Evolutionary conservation across 169 alveolate species (phyloP), one percentile per base, ranked within the genome.

Genomic region (Perkinsus chesapeaki): DNA sequence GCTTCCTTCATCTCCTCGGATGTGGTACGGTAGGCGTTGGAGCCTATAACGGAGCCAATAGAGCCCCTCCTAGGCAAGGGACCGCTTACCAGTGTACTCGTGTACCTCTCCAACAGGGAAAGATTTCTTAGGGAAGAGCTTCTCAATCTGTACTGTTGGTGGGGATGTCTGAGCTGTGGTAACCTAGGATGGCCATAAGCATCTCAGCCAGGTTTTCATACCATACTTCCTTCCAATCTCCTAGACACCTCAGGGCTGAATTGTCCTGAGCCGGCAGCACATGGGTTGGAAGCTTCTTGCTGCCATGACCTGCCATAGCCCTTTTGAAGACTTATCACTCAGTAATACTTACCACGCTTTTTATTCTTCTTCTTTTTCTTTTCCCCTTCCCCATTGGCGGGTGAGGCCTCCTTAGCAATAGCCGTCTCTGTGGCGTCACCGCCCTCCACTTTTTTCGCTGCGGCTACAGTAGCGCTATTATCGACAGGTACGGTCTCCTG

Each of bases 1-100:
- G 94, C 93, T 94, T 97, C 99, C 93, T 97, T 97, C 95, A 96
- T 95, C 96, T 99, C 99, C 92, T 96, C 98, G 91, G 96, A 95
- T 27, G 82, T 60, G 23, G 82, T 60, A 16, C 82, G 82, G 82
- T 60, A 60, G 27, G 82, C 82, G 36, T 96, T 95, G n/a, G 95
- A 95, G 91, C 82, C 82, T 60, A 60, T 34, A 7, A 60, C n/a
- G n/a, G n/a, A n/a, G 60, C 5, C 60, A 60, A 60, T 20, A 34
- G 23, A 20, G 27, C 82, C 36, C 12, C 82, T 60, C 99, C 95
- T 73, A 94, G 94, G 36, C 98, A 95, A 73, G 98, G n/a, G n/a
- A n/a, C n/a, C n/a, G 97, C n/a, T 97, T 96, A 39, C 98, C 98
- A 9, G 95, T 93, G 94, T 98, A 98, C 37, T 98, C 99, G 73